Percentiles rank a stretch among this genome's conserved stretches.
Conservation (phyloP, 495 filamentous ascomycete genomes). For the Talaromyces ruber region DNA sequence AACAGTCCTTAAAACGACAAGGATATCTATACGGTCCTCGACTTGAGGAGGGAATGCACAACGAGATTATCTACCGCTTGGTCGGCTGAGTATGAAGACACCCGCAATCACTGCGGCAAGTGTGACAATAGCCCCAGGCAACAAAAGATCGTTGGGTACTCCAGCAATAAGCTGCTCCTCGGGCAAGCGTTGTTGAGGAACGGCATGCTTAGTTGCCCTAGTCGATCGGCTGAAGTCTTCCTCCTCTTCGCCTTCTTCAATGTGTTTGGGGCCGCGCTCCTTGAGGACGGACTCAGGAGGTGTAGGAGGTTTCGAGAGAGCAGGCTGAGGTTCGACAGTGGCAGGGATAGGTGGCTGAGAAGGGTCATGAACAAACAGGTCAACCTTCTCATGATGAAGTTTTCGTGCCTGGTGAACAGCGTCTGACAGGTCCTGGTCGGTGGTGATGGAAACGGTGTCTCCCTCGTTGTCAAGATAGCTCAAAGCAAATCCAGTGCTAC, state of each 20-base stretch:
- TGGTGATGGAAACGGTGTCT: conserved; percentile 95
- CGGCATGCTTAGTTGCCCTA: conserved; percentile 22
- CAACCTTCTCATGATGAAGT: conserved; percentile 78
- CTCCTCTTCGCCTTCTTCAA: conserved; percentile 33
- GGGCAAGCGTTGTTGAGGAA: conserved; percentile 33
- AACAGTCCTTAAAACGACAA: neutral
- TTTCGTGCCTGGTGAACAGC: conserved; percentile 77
- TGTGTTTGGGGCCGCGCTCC: conserved; percentile 47
- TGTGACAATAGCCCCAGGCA: conserved; percentile 92
- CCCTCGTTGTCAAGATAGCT: conserved; percentile 98
- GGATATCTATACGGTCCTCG: conserved; percentile 1
- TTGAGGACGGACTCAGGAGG: conserved; percentile 48
- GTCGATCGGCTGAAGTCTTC: conserved; percentile 44
- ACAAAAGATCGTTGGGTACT: conserved; percentile 86
- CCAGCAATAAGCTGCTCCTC: conserved; percentile 80
- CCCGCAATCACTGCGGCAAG: conserved; percentile 88
- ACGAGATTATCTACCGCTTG: conserved; percentile 50
- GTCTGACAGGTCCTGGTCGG: conserved; percentile 85
- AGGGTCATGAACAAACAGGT: conserved; percentile 94
- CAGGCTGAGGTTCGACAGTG: conserved; percentile 59
- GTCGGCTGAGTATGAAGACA: conserved; percentile 83
- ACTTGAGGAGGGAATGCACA: neutral
- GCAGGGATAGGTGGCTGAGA: conserved; percentile 67
- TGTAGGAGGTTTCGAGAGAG: conserved; percentile 43
- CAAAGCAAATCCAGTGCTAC: conserved; percentile 77